Percentiles rank a stretch among this genome's conserved stretches.
These are phyloP conservation scores for Sedum album DNA, from an alignment of 164 flowering plant species.

Conservation along the genomic window DNA sequence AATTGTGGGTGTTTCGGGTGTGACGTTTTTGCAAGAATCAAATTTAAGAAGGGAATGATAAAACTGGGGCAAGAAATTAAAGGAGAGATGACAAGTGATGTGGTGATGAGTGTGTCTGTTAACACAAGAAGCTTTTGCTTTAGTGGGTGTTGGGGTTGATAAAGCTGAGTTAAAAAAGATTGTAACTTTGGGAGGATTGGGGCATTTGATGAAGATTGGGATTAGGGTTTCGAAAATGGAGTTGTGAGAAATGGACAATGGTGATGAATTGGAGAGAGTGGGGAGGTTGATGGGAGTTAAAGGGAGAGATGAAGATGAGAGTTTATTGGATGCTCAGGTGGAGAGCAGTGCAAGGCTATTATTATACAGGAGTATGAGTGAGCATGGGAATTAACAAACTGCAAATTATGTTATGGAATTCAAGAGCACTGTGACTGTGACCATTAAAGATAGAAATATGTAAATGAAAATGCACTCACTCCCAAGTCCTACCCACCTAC, in stretches of 20 bases:
- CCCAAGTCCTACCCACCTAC: constrained; percentile 2
- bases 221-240: neutral
- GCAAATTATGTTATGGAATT: neutral
- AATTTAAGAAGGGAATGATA: neutral
- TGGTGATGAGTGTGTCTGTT: neutral
- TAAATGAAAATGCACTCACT: constrained; percentile 1
- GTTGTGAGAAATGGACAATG: neutral
- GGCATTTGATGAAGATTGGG: neutral
- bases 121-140: neutral
- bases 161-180: neutral
- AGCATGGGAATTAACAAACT: neutral
- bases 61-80: neutral
- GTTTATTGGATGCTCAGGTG: constrained; percentile 7
- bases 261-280: neutral
- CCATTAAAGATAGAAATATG: neutral
- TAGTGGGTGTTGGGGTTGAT: neutral
- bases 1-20: neutral
- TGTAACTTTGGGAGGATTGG: neutral
- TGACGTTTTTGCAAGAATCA: neutral
- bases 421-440: too few relatives aligned
- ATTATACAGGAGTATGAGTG: neutral
- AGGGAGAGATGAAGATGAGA: too few relatives aligned
- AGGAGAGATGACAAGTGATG: neutral
- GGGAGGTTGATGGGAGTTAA: neutral
- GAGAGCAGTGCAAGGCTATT: neutral